These are phyloP conservation scores for Aphanomyces euteiches DNA, from an alignment of 352 stramenopile species.

Conservation along the genomic window DNA sequence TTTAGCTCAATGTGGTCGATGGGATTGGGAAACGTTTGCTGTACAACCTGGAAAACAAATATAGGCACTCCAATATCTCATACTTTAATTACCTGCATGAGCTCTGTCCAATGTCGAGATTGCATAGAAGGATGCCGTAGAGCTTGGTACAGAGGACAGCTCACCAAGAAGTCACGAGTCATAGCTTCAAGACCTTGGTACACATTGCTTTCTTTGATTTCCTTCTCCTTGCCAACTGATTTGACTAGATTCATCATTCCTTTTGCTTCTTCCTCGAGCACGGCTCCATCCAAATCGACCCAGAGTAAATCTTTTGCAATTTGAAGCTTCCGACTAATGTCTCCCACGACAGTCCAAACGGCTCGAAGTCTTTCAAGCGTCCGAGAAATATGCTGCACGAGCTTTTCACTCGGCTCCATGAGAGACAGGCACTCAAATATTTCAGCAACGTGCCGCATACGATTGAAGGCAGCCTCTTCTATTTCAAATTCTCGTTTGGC, in stretches of 20 bases:
- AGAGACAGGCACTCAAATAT: constrained; percentile 92
- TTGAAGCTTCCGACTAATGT: constrained; percentile 87
- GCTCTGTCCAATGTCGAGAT: constrained; percentile 66
- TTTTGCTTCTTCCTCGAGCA: constrained; percentile 93
- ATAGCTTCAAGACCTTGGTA: constrained; percentile 85
- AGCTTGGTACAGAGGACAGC: constrained; percentile 73
- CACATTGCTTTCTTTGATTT: constrained; percentile 86
- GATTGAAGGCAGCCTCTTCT: constrained; percentile 41
- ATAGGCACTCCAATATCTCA: not conserved
- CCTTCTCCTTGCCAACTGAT: constrained; percentile 68
- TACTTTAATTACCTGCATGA: constrained; percentile 34
- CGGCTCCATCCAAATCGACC: constrained; percentile 86
- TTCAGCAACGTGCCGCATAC: constrained; percentile 84
- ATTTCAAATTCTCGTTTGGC: constrained; percentile 40
- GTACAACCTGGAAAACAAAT: constrained; percentile 38
- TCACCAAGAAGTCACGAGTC: constrained; percentile 71
- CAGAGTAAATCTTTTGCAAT: constrained; percentile 87
- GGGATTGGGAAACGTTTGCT: constrained; percentile 35
- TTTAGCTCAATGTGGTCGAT: constrained; percentile 46
- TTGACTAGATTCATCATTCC: constrained; percentile 84
- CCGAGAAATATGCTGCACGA: constrained; percentile 67
- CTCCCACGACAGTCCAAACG: constrained; percentile 83
- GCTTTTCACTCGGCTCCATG: constrained; percentile 72
- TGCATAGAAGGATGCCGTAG: constrained; percentile 73
- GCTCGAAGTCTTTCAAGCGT: constrained; percentile 73